Evolutionary conservation across 2,329 filamentous ascomycete genomes (phyloP), one percentile per base, ranked within the genome.

Genomic region (Aureobasidium sp.): DNA sequence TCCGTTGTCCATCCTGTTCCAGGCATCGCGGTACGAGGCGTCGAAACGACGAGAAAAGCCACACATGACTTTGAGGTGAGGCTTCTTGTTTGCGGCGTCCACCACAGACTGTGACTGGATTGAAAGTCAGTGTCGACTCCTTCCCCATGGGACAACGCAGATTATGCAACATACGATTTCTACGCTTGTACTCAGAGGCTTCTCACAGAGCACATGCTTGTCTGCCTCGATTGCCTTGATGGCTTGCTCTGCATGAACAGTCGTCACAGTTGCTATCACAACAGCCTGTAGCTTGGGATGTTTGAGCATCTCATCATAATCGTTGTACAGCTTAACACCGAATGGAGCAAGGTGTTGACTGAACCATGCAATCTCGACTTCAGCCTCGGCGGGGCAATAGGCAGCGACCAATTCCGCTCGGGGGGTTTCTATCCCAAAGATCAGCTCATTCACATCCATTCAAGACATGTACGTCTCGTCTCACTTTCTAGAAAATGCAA

Each of bases 21-120:
- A 79, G 22, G 85, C 86, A 56, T 85, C 79, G 62, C 84, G 79
- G 76, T 88, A 88, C 44, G 82, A 86, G 48, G 79, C 75, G 67
- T 89, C 87, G 76, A 89, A 89, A 62, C 84, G 82, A 34, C 84
- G 81, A 5, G 82, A 85, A 77, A 87, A 87, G 7, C 84, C 85
- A 67, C 83, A 86, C 77, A 88, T 82, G 61, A 88, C 84, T 71
- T 87, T 88, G 22, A 86, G 78, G 57, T 85, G 70, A 1, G 84
- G 84, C 57, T 81, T 79, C 64, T 76, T 76, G 62, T 74, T 72
- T 29, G 84, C 82, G 8, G 82, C 82, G 52, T 82, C 78, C 64
- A 87, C 77, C 44, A 88, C 84, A 22, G 79, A 75, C 75, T 85
- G 80, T 7, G 44, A 47, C 44, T 27, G 22, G 9, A 27, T 17